Percentiles rank a stretch among this genome's conserved stretches.
Conservation (phyloP, 352 stramenopile genomes). For the Phytophthora cryptogea region DNA sequence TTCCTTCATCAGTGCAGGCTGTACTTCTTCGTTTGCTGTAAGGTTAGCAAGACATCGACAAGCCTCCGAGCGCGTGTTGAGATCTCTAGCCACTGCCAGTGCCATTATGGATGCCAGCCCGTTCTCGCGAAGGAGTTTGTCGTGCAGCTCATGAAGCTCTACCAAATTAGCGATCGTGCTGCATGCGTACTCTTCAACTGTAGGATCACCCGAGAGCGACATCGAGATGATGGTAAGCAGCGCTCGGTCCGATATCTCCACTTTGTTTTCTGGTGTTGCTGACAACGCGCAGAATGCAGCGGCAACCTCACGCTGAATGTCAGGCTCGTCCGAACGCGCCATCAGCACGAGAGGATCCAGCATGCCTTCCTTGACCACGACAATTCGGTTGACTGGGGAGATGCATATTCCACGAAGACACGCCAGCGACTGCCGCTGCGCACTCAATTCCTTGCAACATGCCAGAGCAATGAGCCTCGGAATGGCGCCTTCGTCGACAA, state of each 20-base stretch:
- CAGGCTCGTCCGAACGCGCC: slow-evolving; percentile 90
- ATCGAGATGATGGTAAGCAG: slow-evolving; percentile 96
- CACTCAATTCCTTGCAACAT: slow-evolving; percentile 93
- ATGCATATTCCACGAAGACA: slow-evolving; percentile 95
- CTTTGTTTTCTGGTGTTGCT: slow-evolving; percentile 95
- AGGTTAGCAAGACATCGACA: slow-evolving; percentile 95
- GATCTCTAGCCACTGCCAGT: slow-evolving; percentile 88
- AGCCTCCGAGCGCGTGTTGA: slow-evolving; percentile 92
- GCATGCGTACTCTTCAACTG: slow-evolving; percentile 93
- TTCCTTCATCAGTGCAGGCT: slow-evolving; percentile 92
- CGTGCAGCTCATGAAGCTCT: slow-evolving; percentile 94
- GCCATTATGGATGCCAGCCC: slow-evolving; percentile 93
- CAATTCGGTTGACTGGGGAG: slow-evolving; percentile 83
- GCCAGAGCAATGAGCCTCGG: slow-evolving; percentile 94
- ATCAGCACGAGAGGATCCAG: slow-evolving; percentile 96
- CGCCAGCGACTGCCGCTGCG: slow-evolving; percentile 92
- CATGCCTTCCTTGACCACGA: slow-evolving; percentile 94
- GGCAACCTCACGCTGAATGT: slow-evolving; percentile 93
- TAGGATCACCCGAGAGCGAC: slow-evolving; percentile 90
- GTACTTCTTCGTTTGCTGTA: slow-evolving; percentile 93
- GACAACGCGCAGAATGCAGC: slow-evolving; percentile 95
- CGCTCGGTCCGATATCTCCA: slow-evolving; percentile 93
- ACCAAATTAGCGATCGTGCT: slow-evolving; percentile 96
- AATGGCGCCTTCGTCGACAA: slow-evolving; percentile 94
- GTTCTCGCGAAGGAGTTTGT: slow-evolving; percentile 94